Evolutionary conservation across 495 filamentous ascomycete species (phyloP).

Genomic region (Aspergillus homomorphus): DNA sequence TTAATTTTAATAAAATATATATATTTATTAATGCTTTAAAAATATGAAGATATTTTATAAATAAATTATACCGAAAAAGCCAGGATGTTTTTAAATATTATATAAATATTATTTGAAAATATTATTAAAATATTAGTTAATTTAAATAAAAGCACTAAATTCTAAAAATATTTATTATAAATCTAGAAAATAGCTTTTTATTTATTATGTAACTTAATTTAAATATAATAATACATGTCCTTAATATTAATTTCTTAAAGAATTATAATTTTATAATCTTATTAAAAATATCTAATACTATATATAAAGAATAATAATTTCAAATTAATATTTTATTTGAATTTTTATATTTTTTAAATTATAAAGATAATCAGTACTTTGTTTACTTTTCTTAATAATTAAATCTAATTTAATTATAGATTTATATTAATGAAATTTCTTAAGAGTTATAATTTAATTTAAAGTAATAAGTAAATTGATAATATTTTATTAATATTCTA

Average conservation of each 20-base stretch:
- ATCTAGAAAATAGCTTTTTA: background rate
- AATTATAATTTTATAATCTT: too few relatives aligned
- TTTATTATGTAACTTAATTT: background rate
- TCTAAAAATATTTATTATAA: constrained; percentile 1
- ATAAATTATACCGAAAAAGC: background rate
- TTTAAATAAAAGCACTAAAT: too few relatives aligned
- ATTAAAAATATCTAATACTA: too few relatives aligned
- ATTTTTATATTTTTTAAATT: background rate
- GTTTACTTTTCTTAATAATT: background rate
- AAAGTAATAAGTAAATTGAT: too few relatives aligned
- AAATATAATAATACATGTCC: background rate
- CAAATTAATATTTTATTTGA: background rate
- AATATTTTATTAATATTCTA: background rate
- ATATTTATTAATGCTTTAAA: background rate
- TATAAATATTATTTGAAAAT: background rate
- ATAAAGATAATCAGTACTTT: too few relatives aligned
- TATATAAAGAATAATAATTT: too few relatives aligned
- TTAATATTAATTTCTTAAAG: too few relatives aligned
- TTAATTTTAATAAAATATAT: constrained; percentile 1
- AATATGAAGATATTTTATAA: background rate
- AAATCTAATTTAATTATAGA: background rate
- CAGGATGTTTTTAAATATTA: background rate
- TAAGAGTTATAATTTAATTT: too few relatives aligned
- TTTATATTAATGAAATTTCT: background rate
- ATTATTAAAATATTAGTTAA: background rate